Base-by-base conservation (phyloP, 129 eudicot genomes). In the Arctium minus region DNA sequence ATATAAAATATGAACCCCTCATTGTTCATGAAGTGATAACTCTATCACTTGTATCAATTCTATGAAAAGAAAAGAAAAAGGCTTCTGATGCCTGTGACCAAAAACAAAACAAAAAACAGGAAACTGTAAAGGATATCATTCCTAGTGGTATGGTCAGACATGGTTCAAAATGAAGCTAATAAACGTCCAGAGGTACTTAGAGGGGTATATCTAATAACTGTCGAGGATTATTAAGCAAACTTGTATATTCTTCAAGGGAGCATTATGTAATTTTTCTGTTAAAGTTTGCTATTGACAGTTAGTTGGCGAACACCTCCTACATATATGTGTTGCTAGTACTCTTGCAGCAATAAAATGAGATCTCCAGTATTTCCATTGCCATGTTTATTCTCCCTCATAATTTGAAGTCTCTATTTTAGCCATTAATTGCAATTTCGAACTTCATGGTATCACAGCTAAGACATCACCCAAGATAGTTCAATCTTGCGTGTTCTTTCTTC, bases 101-200 rank as follows among this genome's bases (percentile, higher is more conserved):
- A 53, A 53, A 4, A 48, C 3, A 48, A 50, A 50, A 50, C 15
- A 2, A 50, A 56, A 0, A 56, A 56, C 65, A 56, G 8, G 65
- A 56, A 56, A 56, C 65, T 56, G 65, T 56, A 56, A 56, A 56
- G 6, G 17, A 56, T 56, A 56, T n/a, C 65, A 15, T 80, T 71
- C 78, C 22, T n/a, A 50, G 12, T 46, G 36, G 71, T 32, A 33
- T 32, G 76, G 76, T 70, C 46, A 70, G n/a, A 2, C 27, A 79
- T 70, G 50, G 76, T 73, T 73, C 77, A 73, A 46, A 72, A 3
- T 29, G 32, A 74, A 74, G 78, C 38, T 74, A 74, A 46, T 27
- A 74, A 74, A 74, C 38, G 2, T 46, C 39, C 29, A 42, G 17
- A 46, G 12, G 64, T 46, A 75, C 22, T 75, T 48, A 29, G 53